Percentiles rank a stretch among this genome's conserved stretches.
These are phyloP conservation scores for Fusarium musae DNA, from an alignment of 2,329 filamentous ascomycete species.

Conservation along the genomic window DNA sequence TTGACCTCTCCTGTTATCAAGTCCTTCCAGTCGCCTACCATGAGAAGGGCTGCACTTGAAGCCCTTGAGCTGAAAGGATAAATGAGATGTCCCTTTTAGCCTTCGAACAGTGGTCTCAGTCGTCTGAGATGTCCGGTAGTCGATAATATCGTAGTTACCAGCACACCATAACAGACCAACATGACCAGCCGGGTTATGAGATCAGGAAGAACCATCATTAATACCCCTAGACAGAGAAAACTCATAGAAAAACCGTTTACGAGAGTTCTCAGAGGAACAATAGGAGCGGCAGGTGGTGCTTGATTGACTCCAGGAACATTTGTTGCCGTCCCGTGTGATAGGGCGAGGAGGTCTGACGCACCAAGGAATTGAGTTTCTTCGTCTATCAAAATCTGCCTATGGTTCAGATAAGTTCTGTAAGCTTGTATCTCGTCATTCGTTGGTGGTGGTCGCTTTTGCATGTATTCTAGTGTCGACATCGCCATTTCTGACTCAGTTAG, in stretches of 20 bases:
- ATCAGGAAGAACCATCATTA: conserved; percentile 28
- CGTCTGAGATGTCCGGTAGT: conserved; percentile 25
- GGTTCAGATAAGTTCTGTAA: conserved; percentile 65
- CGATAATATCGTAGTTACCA: conserved; percentile 22
- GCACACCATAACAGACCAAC: conserved; percentile 23
- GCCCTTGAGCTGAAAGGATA: neutral
- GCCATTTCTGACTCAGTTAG: conserved; percentile 61
- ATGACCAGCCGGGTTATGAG: conserved; percentile 27
- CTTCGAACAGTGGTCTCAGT: conserved; percentile 22
- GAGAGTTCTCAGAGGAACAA: conserved; percentile 18
- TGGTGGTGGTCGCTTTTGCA: conserved; percentile 63
- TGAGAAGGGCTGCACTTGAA: neutral
- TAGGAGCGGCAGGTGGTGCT: neutral
- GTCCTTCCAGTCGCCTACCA: neutral
- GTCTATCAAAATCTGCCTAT: conserved; percentile 62
- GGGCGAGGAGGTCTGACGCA: conserved; percentile 17
- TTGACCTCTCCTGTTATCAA: neutral
- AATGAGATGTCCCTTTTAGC: neutral
- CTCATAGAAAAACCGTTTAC: conserved; percentile 30
- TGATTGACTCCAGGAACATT: conserved; percentile 9
- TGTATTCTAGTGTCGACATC: conserved; percentile 65
- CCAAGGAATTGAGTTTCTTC: conserved; percentile 71
- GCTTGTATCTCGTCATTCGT: conserved; percentile 58
- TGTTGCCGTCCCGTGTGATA: conserved; percentile 6
- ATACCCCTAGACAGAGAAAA: conserved; percentile 22